Conservation (phyloP, 1,139 yeast genomes). For the Scheffersomyces lignicola region DNA sequence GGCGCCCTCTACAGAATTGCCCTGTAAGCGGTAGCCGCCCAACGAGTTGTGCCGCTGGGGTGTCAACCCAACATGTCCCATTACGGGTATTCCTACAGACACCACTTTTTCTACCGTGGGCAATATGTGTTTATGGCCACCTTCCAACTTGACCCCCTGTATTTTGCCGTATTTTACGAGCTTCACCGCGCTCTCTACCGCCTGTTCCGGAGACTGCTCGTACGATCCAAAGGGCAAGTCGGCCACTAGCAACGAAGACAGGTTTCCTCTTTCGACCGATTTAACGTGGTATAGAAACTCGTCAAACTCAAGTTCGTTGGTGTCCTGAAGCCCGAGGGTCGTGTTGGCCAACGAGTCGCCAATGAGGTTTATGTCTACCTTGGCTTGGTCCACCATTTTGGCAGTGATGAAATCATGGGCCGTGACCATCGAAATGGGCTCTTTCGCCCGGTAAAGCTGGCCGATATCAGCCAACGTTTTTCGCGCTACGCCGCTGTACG, state of each 20-base stretch:
- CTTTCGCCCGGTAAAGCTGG: conserved; percentile 35
- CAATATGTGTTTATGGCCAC: conserved; percentile 60
- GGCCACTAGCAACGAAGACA: conserved; percentile 68
- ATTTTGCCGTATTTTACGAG: conserved; percentile 65
- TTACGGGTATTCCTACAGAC: conserved; percentile 78
- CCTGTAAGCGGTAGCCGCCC: conserved; percentile 91
- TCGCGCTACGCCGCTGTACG: conserved; percentile 14
- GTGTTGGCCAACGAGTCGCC: conserved; percentile 97
- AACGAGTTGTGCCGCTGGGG: conserved; percentile 81
- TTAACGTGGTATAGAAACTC: conserved; percentile 75
- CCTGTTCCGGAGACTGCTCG: conserved; percentile 65
- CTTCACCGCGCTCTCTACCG: conserved; percentile 60
- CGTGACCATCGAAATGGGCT: conserved; percentile 75
- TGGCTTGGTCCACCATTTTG: conserved; percentile 65
- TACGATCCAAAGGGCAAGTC: conserved; percentile 90
- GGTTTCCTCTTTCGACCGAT: conserved; percentile 74
- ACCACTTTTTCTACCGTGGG: conserved; percentile 50
- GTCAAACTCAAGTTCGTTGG: conserved; percentile 73
- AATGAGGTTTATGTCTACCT: conserved; percentile 69
- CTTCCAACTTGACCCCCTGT: conserved; percentile 87
- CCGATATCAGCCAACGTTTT: conserved; percentile 45
- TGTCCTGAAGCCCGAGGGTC: conserved; percentile 76
- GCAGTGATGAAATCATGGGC: conserved; percentile 88
- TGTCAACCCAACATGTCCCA: conserved; percentile 91
- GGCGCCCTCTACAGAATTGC: conserved; percentile 58